Base-by-base conservation (phyloP, 805 yeast species). In the Lipomyces spencermartinsiae region DNA sequence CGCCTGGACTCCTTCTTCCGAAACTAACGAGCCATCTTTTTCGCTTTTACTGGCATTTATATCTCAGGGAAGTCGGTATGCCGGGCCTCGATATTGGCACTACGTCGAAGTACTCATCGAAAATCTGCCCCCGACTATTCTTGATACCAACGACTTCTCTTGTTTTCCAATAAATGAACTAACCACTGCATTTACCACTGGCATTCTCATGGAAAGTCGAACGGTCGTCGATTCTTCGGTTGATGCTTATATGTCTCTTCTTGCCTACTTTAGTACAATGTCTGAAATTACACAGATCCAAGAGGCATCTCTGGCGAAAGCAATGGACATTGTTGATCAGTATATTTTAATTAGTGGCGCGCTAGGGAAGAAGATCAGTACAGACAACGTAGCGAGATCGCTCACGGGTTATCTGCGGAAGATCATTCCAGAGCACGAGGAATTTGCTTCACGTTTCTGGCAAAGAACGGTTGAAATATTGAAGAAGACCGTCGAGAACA, bases 41-140 rank as follows among this genome's bases (percentile, higher is more conserved):
- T 31, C 58, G 7, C 58, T 66, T 35, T n/a, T 68, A 12, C 46
- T 66, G 12, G 19, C 46, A 2, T 69, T 69, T 22, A 34, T 68
- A 12, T 59, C 71, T 8, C 55, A 64, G 31, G 72, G 72, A n/a
- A 69, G 72, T 55, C 61, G 64, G 10, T 60, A 59, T 46, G 35
- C 69, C 1, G 71, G 71, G 0, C 62, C 62, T 2, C 57, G 62
- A 29, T 69, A 49, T 31, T 69, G 72, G 72, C 61, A 54, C 12
- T 39, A 49, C 34, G 16, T 64, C 16, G 66, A 68, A 34, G 46
- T 64, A 9, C 55, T 69, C 12, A 49, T 69, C 14, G 62, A 68
- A 37, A 64, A 62, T 53, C 63, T 69, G 19, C 72, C 72, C 1
- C 2, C 31, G 2, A 12, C 12, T 8, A 62, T 59, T 5, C 59